Conservation (phyloP, 352 stramenopile genomes). For the Blastocystis sp. region DNA sequence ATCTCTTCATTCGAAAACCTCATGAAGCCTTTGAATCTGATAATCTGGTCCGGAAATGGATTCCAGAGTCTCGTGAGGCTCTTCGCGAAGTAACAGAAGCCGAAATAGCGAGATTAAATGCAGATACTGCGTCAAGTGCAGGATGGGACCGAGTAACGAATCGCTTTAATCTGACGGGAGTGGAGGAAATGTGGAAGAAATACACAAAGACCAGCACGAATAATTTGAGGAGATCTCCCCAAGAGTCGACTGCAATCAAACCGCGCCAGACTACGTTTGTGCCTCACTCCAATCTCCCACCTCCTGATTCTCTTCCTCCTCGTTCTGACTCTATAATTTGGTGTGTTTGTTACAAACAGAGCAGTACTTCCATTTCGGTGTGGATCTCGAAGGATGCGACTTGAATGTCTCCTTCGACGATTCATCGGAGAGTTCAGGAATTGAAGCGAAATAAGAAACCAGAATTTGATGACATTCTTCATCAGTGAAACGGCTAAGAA, state of each 20-base stretch:
- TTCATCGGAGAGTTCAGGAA: constrained; percentile 13
- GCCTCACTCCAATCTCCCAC: neutral
- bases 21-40: neutral
- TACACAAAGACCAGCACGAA: neutral
- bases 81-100: neutral
- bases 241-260: neutral
- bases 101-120: neutral
- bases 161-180: neutral
- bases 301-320: neutral
- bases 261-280: neutral
- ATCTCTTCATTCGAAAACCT: constrained; percentile 1
- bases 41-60: neutral
- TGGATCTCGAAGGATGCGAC: no score
- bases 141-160: neutral
- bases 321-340: neutral
- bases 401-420: neutral
- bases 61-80: neutral
- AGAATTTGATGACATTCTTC: neutral
- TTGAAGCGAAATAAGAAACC: neutral
- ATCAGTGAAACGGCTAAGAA: neutral
- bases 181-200: neutral
- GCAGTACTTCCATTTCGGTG: neutral
- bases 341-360: neutral
- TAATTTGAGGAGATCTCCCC: no score
- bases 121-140: neutral